A percentile compares a stretch with the other conserved stretches of the same genome.
These are phyloP conservation scores for Malus hybrid DNA, from an alignment of 331 rosid species.

Conservation along the genomic window DNA sequence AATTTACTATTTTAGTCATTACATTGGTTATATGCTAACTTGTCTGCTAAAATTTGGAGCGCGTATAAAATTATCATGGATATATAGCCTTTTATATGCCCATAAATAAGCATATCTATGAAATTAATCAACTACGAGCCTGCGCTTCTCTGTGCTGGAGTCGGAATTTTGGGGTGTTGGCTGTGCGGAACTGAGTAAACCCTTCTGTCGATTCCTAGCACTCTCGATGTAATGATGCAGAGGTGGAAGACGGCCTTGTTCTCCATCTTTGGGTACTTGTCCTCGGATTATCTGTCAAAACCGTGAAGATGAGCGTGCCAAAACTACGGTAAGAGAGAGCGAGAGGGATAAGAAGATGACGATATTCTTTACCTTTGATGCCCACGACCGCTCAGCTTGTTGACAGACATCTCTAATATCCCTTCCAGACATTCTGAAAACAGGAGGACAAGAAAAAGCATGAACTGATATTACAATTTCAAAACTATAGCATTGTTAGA, in stretches of 20 bases:
- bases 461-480: not conserved
- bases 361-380: conserved; percentile 57
- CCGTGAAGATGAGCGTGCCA: not conserved
- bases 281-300: conserved; percentile 72
- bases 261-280: conserved; percentile 41
- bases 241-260: conserved; percentile 50
- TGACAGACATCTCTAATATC: conserved; percentile 81
- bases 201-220: conserved; percentile 30
- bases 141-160: conserved; percentile 12
- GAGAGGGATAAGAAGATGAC: not conserved
- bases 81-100: not conserved
- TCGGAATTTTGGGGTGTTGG: not conserved
- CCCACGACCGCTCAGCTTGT: conserved; percentile 94
- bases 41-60: too few relatives aligned
- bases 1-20: conserved; percentile 16
- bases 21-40: not conserved
- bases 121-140: conserved; percentile 4
- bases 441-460: not conserved
- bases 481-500: not conserved
- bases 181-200: conserved; percentile 18
- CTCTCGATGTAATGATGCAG: conserved; percentile 44
- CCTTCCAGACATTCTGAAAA: conserved; percentile 90
- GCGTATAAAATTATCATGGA: not conserved
- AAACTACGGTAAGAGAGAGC: not conserved
- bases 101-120: not conserved